Evolutionary conservation across 495 filamentous ascomycete genomes (phyloP).

Genomic region (Aspergillus ostianus): DNA sequence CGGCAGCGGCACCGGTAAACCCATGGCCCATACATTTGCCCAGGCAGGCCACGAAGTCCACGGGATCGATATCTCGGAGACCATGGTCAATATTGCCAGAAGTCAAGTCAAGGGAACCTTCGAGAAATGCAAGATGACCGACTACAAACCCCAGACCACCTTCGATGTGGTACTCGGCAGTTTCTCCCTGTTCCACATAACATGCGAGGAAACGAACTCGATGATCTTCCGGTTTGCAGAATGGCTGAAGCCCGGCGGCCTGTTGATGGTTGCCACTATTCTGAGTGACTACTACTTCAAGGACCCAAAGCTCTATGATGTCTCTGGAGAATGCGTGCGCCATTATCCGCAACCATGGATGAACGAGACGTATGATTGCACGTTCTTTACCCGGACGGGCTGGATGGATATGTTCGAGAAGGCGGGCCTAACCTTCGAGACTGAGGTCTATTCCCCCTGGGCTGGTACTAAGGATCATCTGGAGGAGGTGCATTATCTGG

Average conservation of each 20-base stretch:
- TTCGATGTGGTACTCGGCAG: not conserved
- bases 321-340: not conserved
- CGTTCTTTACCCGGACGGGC: not conserved
- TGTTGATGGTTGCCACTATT: not conserved
- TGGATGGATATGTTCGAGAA: not conserved
- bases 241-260: not conserved
- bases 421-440: not conserved
- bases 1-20: not conserved
- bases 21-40: not conserved
- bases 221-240: not conserved
- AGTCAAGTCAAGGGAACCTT: not conserved
- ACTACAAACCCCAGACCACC: not conserved
- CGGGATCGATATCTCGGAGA: not conserved
- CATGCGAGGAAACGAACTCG: not conserved
- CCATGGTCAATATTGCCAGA: not conserved
- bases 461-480: not conserved
- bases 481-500: not conserved
- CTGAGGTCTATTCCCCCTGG: not conserved
- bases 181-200: not conserved
- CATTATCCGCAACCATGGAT: not conserved
- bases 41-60: not conserved
- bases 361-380: not conserved
- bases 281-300: not conserved
- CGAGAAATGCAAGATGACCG: not conserved
- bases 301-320: not conserved